phyloP scores from a whole-genome alignment of 1,284 basidiomycete genomes.

The Moesziomyces sp. region DNA sequence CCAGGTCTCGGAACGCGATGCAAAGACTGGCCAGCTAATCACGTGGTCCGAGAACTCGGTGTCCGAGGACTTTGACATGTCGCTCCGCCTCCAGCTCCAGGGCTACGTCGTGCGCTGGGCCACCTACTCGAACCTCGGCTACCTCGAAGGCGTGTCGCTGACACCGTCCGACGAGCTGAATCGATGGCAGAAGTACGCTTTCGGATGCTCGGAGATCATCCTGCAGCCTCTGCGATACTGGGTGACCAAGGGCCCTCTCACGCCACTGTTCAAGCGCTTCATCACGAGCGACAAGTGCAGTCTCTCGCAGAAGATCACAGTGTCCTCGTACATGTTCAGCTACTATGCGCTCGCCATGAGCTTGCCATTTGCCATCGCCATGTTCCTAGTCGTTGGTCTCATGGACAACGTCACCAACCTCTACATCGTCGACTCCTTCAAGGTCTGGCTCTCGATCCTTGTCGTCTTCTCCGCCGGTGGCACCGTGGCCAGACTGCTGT shows the following conservation, averaged over 20 bases:
- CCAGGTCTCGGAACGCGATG: constrained; percentile 76
- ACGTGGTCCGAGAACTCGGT: constrained; percentile 85
- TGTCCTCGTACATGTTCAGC: constrained; percentile 75
- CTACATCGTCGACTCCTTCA: constrained; percentile 72
- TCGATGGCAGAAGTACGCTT: constrained; percentile 87
- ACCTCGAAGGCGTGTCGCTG: constrained; percentile 86
- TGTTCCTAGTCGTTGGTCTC: constrained; percentile 79
- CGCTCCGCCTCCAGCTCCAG: constrained; percentile 69
- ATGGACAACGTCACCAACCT: constrained; percentile 76
- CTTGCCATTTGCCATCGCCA: constrained; percentile 75
- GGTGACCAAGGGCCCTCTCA: constrained; percentile 80
- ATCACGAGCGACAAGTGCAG: constrained; percentile 25
- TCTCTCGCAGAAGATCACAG: constrained; percentile 78
- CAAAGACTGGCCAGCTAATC: constrained; percentile 75
- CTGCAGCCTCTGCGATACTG: constrained; percentile 72
- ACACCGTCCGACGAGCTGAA: constrained; percentile 80
- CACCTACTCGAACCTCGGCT: constrained; percentile 80
- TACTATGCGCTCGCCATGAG: constrained; percentile 84
- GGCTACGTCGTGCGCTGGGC: constrained; percentile 84
- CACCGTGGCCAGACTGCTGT: constrained; percentile 77
- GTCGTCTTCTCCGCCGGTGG: constrained; percentile 81
- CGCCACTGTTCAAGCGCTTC: constrained; percentile 76
- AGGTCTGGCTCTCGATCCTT: constrained; percentile 80
- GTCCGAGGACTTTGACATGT: constrained; percentile 83
- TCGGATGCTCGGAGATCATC: constrained; percentile 72